Evolutionary conservation across 192 early-diverging fungal species (phyloP).

Genomic region (Backusella westeae): DNA sequence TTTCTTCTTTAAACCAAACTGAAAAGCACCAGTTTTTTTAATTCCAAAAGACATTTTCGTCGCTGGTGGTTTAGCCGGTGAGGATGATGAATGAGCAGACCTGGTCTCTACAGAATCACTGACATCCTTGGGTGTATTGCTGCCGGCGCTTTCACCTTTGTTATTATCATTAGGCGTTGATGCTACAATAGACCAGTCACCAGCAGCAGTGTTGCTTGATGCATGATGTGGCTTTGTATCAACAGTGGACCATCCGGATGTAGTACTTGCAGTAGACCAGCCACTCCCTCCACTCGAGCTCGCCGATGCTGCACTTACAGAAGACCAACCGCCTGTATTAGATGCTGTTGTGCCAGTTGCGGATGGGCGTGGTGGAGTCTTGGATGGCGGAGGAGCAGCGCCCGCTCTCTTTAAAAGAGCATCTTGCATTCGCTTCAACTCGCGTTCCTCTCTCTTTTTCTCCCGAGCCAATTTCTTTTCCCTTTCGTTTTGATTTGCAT

Average conservation of each 20-base stretch:
- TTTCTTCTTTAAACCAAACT: constrained; percentile 29
- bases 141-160: background rate
- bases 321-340: constrained; percentile 6
- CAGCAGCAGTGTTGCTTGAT: background rate
- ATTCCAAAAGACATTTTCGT: constrained; percentile 27
- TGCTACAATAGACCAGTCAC: background rate
- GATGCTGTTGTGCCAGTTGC: background rate
- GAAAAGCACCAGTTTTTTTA: constrained; percentile 13
- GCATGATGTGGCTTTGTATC: background rate
- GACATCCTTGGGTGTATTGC: background rate
- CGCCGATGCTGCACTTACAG: background rate
- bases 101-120: background rate
- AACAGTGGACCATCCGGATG: background rate
- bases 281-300: background rate
- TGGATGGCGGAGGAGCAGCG: background rate
- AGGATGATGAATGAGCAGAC: background rate
- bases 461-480: constrained; percentile 63
- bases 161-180: background rate
- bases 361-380: background rate
- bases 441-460: constrained; percentile 62
- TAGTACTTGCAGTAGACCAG: background rate
- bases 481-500: constrained; percentile 26
- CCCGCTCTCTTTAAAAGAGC: constrained; percentile 54
- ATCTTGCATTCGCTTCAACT: constrained; percentile 62
- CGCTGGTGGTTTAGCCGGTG: background rate